Percentiles rank a stretch among this genome's conserved stretches.
Conservation (phyloP, 2,329 filamentous ascomycete genomes). For the Drechslerella coelobrocha region DNA sequence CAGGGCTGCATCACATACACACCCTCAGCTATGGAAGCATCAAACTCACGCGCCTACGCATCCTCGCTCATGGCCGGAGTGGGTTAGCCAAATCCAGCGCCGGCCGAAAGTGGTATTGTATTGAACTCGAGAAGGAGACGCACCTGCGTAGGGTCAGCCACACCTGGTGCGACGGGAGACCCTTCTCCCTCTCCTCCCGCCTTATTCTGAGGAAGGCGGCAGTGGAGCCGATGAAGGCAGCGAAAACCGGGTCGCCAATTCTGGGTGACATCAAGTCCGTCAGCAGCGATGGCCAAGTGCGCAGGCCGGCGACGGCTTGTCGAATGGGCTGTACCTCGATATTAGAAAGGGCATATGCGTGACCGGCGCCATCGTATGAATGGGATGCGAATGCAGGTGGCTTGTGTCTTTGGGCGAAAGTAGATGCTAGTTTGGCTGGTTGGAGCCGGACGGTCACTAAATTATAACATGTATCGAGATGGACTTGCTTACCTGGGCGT, state of each 20-base stretch:
- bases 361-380: constrained; percentile 7
- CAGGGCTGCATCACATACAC: no score
- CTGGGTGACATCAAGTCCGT: constrained; percentile 56
- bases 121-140: background rate
- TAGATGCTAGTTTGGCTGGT: no score
- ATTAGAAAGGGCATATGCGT: constrained; percentile 31
- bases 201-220: constrained; percentile 65
- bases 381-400: background rate
- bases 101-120: background rate
- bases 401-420: background rate
- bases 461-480: background rate
- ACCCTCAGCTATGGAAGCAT: constrained; percentile 16
- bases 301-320: no score
- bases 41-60: constrained; percentile 33
- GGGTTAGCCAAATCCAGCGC: background rate
- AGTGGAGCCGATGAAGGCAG: constrained; percentile 63
- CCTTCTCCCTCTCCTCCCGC: constrained; percentile 63
- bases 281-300: no score
- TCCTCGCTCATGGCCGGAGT: background rate
- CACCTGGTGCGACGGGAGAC: constrained; percentile 36
- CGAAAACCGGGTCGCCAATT: constrained; percentile 65
- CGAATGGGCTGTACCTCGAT: no score
- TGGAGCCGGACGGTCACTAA: no score
- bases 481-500: background rate
- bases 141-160: constrained; percentile 47